A percentile compares a stretch with the other conserved stretches of the same genome.
These are phyloP conservation scores for Trichoderma sp. DNA, from an alignment of 2,329 filamentous ascomycete species.

Conservation along the genomic window DNA sequence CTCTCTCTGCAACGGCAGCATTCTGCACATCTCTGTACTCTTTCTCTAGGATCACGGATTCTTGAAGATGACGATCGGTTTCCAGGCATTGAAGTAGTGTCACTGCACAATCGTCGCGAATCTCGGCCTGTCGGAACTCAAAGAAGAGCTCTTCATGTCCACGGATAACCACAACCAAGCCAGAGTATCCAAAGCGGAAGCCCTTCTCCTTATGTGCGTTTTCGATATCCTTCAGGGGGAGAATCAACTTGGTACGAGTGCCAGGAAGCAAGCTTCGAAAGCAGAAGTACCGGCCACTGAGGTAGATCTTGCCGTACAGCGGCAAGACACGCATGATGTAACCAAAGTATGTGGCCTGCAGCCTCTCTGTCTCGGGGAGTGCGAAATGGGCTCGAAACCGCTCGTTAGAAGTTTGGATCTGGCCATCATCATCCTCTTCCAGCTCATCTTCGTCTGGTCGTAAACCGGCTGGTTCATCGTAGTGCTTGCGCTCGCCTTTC, in stretches of 20 bases:
- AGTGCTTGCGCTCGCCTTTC: constrained; percentile 87
- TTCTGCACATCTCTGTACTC: constrained; percentile 70
- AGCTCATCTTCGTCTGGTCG: constrained; percentile 54
- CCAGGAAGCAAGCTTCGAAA: constrained; percentile 89
- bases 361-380: constrained; percentile 75
- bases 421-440: constrained; percentile 59
- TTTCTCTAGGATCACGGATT: constrained; percentile 64
- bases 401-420: constrained; percentile 66
- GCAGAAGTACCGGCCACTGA: constrained; percentile 83
- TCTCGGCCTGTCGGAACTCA: constrained; percentile 75
- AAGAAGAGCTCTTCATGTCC: constrained; percentile 97
- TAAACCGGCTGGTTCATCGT: constrained; percentile 60
- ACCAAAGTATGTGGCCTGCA: constrained; percentile 89
- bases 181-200: constrained; percentile 86
- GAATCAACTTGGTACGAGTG: constrained; percentile 85
- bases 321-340: constrained; percentile 86
- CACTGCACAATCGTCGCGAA: constrained; percentile 84
- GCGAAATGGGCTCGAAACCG: constrained; percentile 89
- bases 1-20: constrained; percentile 75
- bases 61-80: constrained; percentile 64
- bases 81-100: constrained; percentile 77
- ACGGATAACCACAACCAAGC: constrained; percentile 86
- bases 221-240: constrained; percentile 87
- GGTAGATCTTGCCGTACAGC: constrained; percentile 94
- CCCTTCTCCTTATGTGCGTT: constrained; percentile 94